Evolutionary conservation across 2,329 filamentous ascomycete genomes (phyloP), one percentile per base, ranked within the genome.

Genomic region (Colletotrichum neosansevieriae): DNA sequence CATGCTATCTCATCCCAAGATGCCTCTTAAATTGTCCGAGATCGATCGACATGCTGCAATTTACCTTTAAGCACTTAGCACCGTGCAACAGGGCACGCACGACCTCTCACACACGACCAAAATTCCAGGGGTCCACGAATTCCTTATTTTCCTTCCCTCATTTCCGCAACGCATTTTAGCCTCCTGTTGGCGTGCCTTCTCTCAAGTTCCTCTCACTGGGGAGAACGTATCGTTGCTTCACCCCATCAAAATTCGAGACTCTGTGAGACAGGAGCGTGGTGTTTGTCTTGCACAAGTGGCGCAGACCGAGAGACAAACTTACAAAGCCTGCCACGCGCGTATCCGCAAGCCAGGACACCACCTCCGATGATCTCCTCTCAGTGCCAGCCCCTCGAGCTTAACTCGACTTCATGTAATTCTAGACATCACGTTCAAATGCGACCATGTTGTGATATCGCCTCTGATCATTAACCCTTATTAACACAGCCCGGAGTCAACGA

Each of bases 21-120:
- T 54, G 45, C 50, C 54, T 59, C 49, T 47, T 49, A 65, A 68
- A 65, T 68, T 68, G 65, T 68, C 65, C 65, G 65, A 68, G 65
- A 68, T 68, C 65, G 65, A 68, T 68, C 65, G 65, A 21, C 65
- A 13, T 45, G 50, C 61, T 65, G 53, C 61, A 65, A 68, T 54
- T 56, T 68, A 44, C 63, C 54, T 42, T 29, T 45, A 29, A 32
- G 24, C 17, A 45, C 54, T 45, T 17, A 32, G 24, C 17, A 45
- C 54, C 38, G 13, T 57, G 53, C 53, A 36, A 54, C 50, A 38
- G 36, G 50, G 29, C 50, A 36, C 29, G 34, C 50, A 54, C 50
- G 17, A 38, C 50, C 32, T 36, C 32, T 17, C 17, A 58, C 9
- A 40, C 32, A 59, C 53, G 40, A 49, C 53, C 40, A 12, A 24